Conservation (phyloP, 2,329 filamentous ascomycete genomes). For the Ophiostoma himal-ulmi region DNA sequence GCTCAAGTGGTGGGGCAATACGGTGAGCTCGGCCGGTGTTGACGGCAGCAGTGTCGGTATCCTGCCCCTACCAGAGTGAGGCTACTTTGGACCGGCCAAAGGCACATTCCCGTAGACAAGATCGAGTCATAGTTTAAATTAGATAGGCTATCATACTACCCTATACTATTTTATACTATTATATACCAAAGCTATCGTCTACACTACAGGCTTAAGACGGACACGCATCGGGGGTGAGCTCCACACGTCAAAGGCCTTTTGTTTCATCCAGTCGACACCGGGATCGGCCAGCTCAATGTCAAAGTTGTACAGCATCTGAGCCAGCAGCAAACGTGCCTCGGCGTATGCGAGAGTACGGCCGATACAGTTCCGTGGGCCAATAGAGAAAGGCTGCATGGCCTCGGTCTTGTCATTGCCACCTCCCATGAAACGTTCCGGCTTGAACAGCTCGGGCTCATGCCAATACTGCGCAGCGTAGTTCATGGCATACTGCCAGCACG, state of each 20-base stretch:
- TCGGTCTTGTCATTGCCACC: no score
- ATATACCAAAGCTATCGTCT: no score
- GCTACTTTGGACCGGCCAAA: conserved; percentile 33
- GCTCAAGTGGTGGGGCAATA: conserved; percentile 38
- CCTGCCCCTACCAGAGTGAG: conserved; percentile 31
- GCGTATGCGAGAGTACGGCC: not conserved
- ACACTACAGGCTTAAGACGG: not conserved
- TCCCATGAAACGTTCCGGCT: no score
- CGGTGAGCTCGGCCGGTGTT: conserved; percentile 36
- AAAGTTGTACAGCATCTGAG: not conserved
- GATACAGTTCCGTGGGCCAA: not conserved
- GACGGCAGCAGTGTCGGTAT: conserved; percentile 31
- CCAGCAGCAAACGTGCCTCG: not conserved
- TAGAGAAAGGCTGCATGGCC: no score
- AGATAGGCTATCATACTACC: no score
- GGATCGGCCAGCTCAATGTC: not conserved
- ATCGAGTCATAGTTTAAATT: not conserved
- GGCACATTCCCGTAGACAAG: conserved; percentile 20
- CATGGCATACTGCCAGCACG: not conserved
- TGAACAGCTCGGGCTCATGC: not conserved
- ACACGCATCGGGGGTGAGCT: not conserved
- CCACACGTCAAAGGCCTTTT: not conserved
- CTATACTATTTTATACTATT: no score
- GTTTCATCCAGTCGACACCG: not conserved
- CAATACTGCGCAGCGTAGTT: not conserved